Evolutionary conservation across 2,329 filamentous ascomycete species (phyloP).

Genomic region (Epicoccum nigrum): DNA sequence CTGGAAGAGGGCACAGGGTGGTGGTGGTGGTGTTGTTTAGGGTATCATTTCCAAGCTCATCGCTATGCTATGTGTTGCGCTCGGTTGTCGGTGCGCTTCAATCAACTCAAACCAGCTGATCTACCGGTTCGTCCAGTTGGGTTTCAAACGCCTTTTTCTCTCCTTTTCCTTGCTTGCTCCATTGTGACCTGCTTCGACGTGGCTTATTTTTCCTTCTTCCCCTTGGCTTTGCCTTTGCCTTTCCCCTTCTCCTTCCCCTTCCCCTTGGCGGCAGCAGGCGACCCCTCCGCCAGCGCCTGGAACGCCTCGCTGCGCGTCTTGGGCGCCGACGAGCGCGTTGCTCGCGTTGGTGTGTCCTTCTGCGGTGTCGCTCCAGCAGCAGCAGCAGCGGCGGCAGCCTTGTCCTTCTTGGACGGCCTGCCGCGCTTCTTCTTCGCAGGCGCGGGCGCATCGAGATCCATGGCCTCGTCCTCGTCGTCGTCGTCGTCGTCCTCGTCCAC

Average conservation of each 20-base stretch:
- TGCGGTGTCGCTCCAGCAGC: constrained; percentile 1
- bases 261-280: not conserved
- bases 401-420: constrained; percentile 9
- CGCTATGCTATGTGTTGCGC: no score
- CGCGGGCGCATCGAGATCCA: not conserved
- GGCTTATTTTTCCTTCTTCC: not conserved
- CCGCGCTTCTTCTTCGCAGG: constrained; percentile 18
- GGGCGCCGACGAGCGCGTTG: constrained; percentile 19
- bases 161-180: no score
- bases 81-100: not conserved
- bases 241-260: constrained; percentile 1
- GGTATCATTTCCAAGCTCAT: not conserved
- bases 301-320: constrained; percentile 36
- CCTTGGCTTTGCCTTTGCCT: constrained; percentile 10
- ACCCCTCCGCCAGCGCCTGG: constrained; percentile 28
- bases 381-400: no score
- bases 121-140: no score
- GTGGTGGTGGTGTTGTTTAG: not conserved
- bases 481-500: not conserved
- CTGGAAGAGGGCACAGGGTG: no score
- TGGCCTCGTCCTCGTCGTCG: not conserved
- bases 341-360: constrained; percentile 19
- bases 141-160: not conserved
- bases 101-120: no score
- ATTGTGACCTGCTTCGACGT: no score